Base-by-base conservation (phyloP, 768 basidiomycete species). In the Amanita muscaria region DNA sequence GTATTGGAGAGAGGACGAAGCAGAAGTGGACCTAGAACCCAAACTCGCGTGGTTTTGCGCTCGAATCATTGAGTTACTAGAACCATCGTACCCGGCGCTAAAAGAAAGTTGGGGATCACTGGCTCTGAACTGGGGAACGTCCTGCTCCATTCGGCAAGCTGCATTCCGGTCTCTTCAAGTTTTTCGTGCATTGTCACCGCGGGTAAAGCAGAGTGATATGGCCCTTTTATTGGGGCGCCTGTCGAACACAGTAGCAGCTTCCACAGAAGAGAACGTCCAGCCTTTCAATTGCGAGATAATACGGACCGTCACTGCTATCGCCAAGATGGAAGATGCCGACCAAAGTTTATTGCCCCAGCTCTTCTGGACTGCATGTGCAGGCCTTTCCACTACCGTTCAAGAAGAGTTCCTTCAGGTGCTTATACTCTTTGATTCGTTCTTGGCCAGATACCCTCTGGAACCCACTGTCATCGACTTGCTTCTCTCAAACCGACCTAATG, bases 91-190 rank as follows among this genome's bases (percentile, higher is more conserved):
- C 40, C 78, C 84, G 7, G 67, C 71, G n/a, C 63, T 94, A 23
- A 67, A 77, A 29, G 77, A 83, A 43, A 69, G 75, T 35, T 90
- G 93, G 81, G 89, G 88, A 5, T 80, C 80, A 2, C 51, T 91
- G 23, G 85, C 88, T 8, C 64, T 96, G 46, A 64, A 70, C 22
- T 96, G 93, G 82, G 84, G 88, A 3, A 91, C 89, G 10, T 72
- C 82, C 2, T 94, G 90, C 55, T 84, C 88, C 12, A 88, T 90
- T 49, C 79, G 89, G 37, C 79, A 80, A 30, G 79, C 81, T 15
- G 90, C 93, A 2, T 88, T 87, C 64, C 76, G 91, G 24, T 93
- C 91, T 8, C 68, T 96, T 48, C 92, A 96, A 59, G 69, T 91
- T n/a, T 91, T 88, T 63, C 81, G 89, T 29, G 77, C 84, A 1